These are phyloP conservation scores for Spiraea crenata DNA, from an alignment of 331 rosid genomes.

Conservation along the genomic window DNA sequence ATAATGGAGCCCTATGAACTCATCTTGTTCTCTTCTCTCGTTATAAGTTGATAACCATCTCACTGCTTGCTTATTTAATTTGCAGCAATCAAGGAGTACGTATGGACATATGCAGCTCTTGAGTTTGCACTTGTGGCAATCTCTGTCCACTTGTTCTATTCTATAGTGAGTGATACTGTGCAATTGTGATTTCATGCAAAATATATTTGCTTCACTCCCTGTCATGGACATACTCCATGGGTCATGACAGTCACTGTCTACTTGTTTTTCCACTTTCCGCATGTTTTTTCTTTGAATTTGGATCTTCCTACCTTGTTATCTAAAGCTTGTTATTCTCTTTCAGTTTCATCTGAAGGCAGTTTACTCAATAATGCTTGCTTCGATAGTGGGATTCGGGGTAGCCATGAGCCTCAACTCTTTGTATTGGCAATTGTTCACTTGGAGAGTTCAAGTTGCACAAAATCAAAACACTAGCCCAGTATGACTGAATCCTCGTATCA, in stretches of 20 bases:
- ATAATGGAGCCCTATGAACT: conserved; percentile 26
- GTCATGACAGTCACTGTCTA: no score
- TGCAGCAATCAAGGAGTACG: conserved; percentile 90
- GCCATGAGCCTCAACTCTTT: conserved; percentile 69
- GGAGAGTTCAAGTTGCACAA: conserved; percentile 66
- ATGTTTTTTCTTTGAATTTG: not conserved
- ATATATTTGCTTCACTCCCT: not conserved
- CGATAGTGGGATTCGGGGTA: conserved; percentile 75
- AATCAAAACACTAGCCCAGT: conserved; percentile 46
- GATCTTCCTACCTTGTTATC: not conserved
- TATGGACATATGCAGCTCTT: conserved; percentile 97
- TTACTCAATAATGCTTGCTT: conserved; percentile 68
- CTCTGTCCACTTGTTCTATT: conserved; percentile 66
- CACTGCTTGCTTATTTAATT: conserved; percentile 19
- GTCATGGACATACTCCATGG: not conserved
- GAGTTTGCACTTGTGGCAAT: conserved; percentile 93
- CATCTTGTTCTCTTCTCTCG: not conserved
- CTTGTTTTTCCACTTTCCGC: no score
- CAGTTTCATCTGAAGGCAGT: conserved; percentile 73
- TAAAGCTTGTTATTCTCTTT: conserved; percentile 17
- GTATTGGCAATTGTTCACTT: conserved; percentile 53
- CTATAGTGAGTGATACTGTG: conserved; percentile 51
- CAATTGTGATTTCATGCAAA: conserved; percentile 4
- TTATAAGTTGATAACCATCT: conserved; percentile 1
- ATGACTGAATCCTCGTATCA: conserved; percentile 33